phyloP scores from a whole-genome alignment of 805 yeast species.

The Kodamaea neixiangensis region DNA sequence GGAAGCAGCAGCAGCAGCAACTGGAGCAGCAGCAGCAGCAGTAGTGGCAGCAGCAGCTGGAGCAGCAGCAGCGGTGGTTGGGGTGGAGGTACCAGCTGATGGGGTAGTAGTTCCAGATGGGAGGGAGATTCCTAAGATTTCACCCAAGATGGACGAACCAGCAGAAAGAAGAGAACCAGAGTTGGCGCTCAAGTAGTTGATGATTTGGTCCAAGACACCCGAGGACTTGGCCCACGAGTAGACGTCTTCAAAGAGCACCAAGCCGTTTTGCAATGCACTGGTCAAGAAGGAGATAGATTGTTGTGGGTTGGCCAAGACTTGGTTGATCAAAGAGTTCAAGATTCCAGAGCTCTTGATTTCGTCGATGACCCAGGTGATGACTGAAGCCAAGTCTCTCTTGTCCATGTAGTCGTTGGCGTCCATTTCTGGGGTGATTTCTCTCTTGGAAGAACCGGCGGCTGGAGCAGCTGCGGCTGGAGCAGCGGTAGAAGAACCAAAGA shows the following conservation, averaged over 20 bases:
- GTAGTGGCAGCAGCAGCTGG: slow-evolving; percentile 9
- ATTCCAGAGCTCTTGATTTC: slow-evolving; percentile 39
- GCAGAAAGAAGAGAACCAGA: slow-evolving; percentile 28
- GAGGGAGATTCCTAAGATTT: slow-evolving; percentile 16
- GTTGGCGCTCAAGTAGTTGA: slow-evolving; percentile 24
- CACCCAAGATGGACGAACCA: slow-evolving; percentile 31
- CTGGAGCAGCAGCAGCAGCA: slow-evolving; percentile 15
- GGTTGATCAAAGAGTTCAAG: slow-evolving; percentile 30
- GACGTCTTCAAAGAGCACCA: slow-evolving; percentile 35
- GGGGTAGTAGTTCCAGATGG: slow-evolving; percentile 24
- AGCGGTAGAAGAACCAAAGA: slow-evolving; percentile 14
- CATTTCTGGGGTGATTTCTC: slow-evolving; percentile 7
- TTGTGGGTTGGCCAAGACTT: slow-evolving; percentile 39
- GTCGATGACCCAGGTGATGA: slow-evolving; percentile 28
- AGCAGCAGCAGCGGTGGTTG: slow-evolving; percentile 19
- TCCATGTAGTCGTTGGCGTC: slow-evolving; percentile 29
- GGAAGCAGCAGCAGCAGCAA: slow-evolving; percentile 12
- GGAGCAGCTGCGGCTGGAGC: slow-evolving; percentile 18
- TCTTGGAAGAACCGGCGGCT: slow-evolving; percentile 11
- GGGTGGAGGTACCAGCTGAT: slow-evolving; percentile 17
- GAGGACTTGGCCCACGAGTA: slow-evolving; percentile 39
- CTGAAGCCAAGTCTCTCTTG: slow-evolving; percentile 37
- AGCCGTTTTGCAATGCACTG: slow-evolving; percentile 34
- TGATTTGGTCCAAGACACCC: slow-evolving; percentile 33
- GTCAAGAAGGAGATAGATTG: slow-evolving; percentile 34